phyloP scores from a whole-genome alignment of 148 eudicot species.

The Chenopodium berlandieri region DNA sequence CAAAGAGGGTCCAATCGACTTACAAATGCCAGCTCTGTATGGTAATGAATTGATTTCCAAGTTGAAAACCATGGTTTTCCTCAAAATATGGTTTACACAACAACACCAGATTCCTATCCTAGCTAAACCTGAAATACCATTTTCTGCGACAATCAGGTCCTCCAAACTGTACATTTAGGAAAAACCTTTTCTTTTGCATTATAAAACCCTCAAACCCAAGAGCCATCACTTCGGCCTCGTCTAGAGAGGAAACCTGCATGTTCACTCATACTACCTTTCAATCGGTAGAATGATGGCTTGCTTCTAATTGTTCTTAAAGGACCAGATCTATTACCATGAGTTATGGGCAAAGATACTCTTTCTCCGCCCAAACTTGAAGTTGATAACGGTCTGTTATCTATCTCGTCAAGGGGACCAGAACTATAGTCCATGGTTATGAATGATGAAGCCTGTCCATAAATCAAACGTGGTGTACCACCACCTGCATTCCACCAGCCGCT shows the following conservation, averaged over 20 bases:
- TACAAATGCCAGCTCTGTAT: slow-evolving; percentile 29
- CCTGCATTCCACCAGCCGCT: slow-evolving; percentile 96
- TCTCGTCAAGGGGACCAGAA: slow-evolving; percentile 74
- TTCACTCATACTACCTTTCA: slow-evolving; percentile 85
- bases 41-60: slow-evolving; percentile 34
- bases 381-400: slow-evolving; percentile 66
- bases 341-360: slow-evolving; percentile 46
- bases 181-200: slow-evolving; percentile 20
- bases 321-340: slow-evolving; percentile 85
- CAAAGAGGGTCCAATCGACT: slow-evolving; percentile 18
- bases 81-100: slow-evolving; percentile 34
- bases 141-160: slow-evolving; percentile 32
- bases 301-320: slow-evolving; percentile 75
- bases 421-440: slow-evolving; percentile 96
- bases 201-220: slow-evolving; percentile 39
- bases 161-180: slow-evolving; percentile 55
- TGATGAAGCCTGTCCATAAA: slow-evolving; percentile 65
- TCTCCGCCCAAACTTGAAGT: slow-evolving; percentile 54
- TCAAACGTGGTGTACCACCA: slow-evolving; percentile 50
- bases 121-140: slow-evolving; percentile 27
- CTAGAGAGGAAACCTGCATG: slow-evolving; percentile 57
- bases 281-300: slow-evolving; percentile 54
- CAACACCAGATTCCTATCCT: slow-evolving; percentile 30
- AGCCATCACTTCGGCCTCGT: slow-evolving; percentile 46
- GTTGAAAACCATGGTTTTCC: slow-evolving; percentile 34